These are phyloP conservation scores for Ophiostoma sp. DNA, from an alignment of 2,329 filamentous ascomycete species.

Conservation along the genomic window DNA sequence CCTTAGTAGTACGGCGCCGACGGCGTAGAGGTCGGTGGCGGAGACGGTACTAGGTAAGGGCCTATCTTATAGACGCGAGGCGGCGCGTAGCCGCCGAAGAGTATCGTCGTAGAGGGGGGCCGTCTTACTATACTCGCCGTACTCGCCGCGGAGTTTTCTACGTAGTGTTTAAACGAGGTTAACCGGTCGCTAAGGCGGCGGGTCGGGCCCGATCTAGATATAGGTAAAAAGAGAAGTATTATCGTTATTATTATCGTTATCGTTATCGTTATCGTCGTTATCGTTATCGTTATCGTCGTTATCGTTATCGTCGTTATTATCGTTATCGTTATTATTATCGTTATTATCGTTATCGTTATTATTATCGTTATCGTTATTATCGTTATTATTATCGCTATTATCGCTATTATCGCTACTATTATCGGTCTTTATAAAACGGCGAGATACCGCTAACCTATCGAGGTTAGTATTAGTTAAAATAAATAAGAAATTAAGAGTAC, in stretches of 20 bases:
- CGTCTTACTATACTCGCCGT: background rate
- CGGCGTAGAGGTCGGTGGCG: background rate
- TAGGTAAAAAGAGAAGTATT: background rate
- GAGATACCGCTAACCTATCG: no score
- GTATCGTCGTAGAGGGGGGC: background rate
- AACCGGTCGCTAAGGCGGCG: background rate
- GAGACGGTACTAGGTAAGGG: background rate
- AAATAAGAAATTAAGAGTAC: no score
- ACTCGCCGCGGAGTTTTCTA: background rate
- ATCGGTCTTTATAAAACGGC: background rate
- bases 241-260: background rate
- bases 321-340: no score
- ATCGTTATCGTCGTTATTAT: no score
- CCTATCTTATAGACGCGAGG: background rate
- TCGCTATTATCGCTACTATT: background rate
- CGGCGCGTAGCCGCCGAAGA: background rate
- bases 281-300: background rate
- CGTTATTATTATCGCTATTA: no score
- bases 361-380: no score
- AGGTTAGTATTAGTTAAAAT: no score
- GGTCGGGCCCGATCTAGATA: background rate
- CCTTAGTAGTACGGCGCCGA: background rate
- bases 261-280: background rate
- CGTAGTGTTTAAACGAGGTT: background rate
- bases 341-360: no score